Percentiles rank a stretch among this genome's conserved stretches.
These are phyloP conservation scores for Fraxinus floribunda DNA, from an alignment of 305 asterid species.

Conservation along the genomic window DNA sequence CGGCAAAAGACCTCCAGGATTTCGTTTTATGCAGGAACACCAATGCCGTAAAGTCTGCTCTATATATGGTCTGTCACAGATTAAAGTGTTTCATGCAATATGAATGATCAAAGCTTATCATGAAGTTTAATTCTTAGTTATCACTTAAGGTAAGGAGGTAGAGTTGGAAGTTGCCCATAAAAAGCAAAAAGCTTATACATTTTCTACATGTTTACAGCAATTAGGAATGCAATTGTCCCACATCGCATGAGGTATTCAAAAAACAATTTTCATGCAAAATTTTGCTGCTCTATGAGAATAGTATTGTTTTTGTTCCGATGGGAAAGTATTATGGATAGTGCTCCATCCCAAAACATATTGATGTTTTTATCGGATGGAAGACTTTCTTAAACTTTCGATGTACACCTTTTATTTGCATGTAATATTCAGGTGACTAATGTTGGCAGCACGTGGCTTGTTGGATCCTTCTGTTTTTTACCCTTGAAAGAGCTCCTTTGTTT, in stretches of 20 bases:
- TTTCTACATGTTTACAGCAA: neutral
- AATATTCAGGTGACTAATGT: constrained; percentile 6
- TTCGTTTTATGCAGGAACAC: neutral
- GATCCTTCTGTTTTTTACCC: constrained; percentile 20
- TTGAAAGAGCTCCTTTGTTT: constrained; percentile 30
- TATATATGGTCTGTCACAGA: neutral
- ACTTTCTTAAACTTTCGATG: neutral
- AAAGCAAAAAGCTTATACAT: neutral
- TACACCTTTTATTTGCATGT: constrained; percentile 4
- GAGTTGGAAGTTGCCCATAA: neutral
- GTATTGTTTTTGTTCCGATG: neutral
- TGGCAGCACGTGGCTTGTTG: constrained; percentile 9
- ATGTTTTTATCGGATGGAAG: neutral
- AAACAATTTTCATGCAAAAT: neutral
- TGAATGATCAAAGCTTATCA: neutral
- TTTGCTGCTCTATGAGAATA: neutral
- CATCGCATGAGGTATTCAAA: neutral
- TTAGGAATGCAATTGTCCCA: neutral
- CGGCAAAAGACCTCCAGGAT: neutral
- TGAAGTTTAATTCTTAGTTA: neutral
- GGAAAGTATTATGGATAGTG: neutral
- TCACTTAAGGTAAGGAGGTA: neutral
- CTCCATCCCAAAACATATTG: neutral
- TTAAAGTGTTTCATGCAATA: neutral
- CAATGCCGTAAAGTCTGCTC: neutral